Evolutionary conservation across 495 filamentous ascomycete species (phyloP).

Genomic region (Patellaria atrata): DNA sequence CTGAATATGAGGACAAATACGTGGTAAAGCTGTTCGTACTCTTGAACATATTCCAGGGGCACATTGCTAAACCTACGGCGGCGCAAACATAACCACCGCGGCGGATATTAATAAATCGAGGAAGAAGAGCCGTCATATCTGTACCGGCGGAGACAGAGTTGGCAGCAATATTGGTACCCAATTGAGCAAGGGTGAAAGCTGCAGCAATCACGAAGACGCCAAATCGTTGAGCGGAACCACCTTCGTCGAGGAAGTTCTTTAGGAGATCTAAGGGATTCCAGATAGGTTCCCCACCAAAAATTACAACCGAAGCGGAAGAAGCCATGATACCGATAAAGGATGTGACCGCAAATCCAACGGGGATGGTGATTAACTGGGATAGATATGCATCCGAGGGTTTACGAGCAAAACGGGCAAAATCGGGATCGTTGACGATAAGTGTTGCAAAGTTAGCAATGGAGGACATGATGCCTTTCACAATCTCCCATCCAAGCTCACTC

Average conservation of each 20-base stretch:
- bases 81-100: slow-evolving; percentile 87
- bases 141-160: slow-evolving; percentile 81
- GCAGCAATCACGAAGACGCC: slow-evolving; percentile 77
- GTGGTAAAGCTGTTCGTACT: slow-evolving; percentile 82
- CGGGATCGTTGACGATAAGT: slow-evolving; percentile 64
- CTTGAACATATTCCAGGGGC: slow-evolving; percentile 71
- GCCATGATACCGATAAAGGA: slow-evolving; percentile 92
- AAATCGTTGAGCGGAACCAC: slow-evolving; percentile 61
- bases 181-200: slow-evolving; percentile 74
- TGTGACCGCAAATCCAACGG: slow-evolving; percentile 71
- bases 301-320: slow-evolving; percentile 68
- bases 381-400: slow-evolving; percentile 75
- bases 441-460: slow-evolving; percentile 90
- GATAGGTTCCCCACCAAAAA: slow-evolving; percentile 57
- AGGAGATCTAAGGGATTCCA: slow-evolving; percentile 81
- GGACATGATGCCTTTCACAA: slow-evolving; percentile 73
- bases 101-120: slow-evolving; percentile 75
- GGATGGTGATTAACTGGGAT: slow-evolving; percentile 81
- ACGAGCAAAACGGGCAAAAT: slow-evolving; percentile 74
- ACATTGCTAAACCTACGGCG: slow-evolving; percentile 69
- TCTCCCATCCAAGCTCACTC: slow-evolving; percentile 60
- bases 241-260: slow-evolving; percentile 55
- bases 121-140: slow-evolving; percentile 81
- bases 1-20: slow-evolving; percentile 87
- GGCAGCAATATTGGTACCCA: slow-evolving; percentile 88